These are phyloP conservation scores for Cornus suecica DNA, from an alignment of 148 eudicot genomes.

Conservation along the genomic window DNA sequence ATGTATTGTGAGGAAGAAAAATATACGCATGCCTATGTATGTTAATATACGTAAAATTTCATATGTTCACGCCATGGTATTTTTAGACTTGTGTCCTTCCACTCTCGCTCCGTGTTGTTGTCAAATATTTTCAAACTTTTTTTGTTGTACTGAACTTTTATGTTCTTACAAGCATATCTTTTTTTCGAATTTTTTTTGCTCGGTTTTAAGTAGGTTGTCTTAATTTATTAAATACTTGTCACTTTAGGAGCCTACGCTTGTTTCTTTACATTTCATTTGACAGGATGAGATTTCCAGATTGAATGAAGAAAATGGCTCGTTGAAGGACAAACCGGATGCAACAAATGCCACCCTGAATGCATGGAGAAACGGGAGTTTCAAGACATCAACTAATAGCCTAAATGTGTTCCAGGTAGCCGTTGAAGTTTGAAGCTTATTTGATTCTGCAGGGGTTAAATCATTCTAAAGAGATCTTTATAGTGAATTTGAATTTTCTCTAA, in stretches of 20 bases:
- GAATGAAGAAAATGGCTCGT: conserved; percentile 65
- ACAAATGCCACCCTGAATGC: conserved; percentile 49
- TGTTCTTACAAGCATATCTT: not conserved
- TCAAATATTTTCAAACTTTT: not conserved
- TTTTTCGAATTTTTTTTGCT: not conserved
- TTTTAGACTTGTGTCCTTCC: too few relatives aligned
- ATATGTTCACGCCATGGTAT: too few relatives aligned
- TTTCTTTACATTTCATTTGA: conserved; percentile 8
- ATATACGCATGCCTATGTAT: too few relatives aligned
- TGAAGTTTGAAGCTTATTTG: not conserved
- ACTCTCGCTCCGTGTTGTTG: too few relatives aligned
- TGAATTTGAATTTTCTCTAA: not conserved
- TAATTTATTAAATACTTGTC: not conserved
- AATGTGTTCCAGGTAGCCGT: conserved; percentile 52
- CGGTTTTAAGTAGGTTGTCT: not conserved
- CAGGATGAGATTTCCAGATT: conserved; percentile 70
- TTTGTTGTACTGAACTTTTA: not conserved
- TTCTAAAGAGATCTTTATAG: not conserved
- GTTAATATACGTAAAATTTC: too few relatives aligned
- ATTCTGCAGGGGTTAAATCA: not conserved
- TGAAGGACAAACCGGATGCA: conserved; percentile 58
- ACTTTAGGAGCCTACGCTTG: not conserved
- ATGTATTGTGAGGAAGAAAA: too few relatives aligned
- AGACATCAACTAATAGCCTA: conserved; percentile 32
- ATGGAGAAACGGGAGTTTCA: conserved; percentile 47